These are phyloP conservation scores for Phytophthora pistaciae DNA, from an alignment of 352 stramenopile species.

Conservation along the genomic window DNA sequence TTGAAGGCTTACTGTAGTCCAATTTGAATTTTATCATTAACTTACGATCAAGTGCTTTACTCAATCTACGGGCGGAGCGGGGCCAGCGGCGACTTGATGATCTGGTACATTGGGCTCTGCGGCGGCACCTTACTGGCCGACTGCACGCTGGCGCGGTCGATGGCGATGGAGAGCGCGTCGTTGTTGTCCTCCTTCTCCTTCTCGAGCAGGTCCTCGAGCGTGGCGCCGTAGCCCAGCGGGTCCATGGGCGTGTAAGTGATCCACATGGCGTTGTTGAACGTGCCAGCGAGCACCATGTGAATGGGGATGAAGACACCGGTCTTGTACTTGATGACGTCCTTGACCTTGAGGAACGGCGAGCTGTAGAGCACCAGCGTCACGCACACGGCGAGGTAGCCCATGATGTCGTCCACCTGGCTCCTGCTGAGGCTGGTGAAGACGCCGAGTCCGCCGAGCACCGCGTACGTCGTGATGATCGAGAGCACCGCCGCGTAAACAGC, in stretches of 20 bases:
- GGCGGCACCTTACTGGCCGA: slow-evolving; percentile 23
- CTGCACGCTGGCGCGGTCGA: slow-evolving; percentile 28
- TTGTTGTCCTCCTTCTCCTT: slow-evolving; percentile 34
- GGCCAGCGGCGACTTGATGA: slow-evolving; percentile 36
- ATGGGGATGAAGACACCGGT: slow-evolving; percentile 62
- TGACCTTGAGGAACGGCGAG: slow-evolving; percentile 65
- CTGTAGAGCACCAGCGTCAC: slow-evolving; percentile 64
- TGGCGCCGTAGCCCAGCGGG: slow-evolving; percentile 32
- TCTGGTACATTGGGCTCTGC: slow-evolving; percentile 35
- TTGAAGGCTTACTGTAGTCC: not conserved
- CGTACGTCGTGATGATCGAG: slow-evolving; percentile 46
- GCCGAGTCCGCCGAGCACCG: slow-evolving; percentile 35
- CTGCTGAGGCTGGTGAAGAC: slow-evolving; percentile 40
- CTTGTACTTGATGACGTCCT: slow-evolving; percentile 54
- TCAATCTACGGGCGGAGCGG: slow-evolving; percentile 26
- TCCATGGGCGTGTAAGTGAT: slow-evolving; percentile 57
- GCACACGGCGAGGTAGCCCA: slow-evolving; percentile 45
- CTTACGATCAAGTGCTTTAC: not conserved
- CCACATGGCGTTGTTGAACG: slow-evolving; percentile 67
- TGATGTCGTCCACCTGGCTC: slow-evolving; percentile 39
- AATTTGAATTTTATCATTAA: not conserved
- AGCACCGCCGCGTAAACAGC: slow-evolving; percentile 37
- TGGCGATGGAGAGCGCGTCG: slow-evolving; percentile 19
- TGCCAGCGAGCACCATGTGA: slow-evolving; percentile 60
- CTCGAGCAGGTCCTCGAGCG: slow-evolving; percentile 30